Base-by-base conservation (phyloP, 169 alveolate genomes). In the Plasmodium inui region DNA sequence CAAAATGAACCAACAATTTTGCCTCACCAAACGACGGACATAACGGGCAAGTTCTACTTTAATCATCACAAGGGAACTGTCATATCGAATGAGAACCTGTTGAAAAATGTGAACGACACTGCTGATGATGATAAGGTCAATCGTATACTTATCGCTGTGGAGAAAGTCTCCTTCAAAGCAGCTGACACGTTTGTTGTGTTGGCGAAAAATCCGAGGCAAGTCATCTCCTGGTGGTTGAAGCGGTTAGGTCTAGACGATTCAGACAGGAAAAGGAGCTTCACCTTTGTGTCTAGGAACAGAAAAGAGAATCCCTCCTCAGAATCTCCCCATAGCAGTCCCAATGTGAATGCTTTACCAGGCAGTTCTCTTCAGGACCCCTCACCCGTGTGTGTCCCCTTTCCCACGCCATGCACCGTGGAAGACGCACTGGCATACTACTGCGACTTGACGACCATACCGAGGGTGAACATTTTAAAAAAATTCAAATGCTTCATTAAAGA, bases 371-470 rank as follows among this genome's bases (percentile, higher is more conserved):
- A 57, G n/a, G 76, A 89, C 22, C 53, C 17, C 34, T 4, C 44
- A 28, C 37, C 88, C 2, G 30, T 89, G 6, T 28, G 71, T 30
- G 39, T 67, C 3, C 96, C 96, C 26, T 94, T 94, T 61, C 96
- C 95, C 32, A 95, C 95, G 37, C 95, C 95, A n/a, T 95, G 95
- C 71, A 94, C 84, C 32, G 55, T 92, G 41, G 92, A 96, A 95
- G 97, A 97, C 12, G 96, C 97, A 6, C 92, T 97, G 28, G 70
- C 72, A n/a, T 94, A 73, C 53, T 97, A 95, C 83, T 96, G 96
- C 76, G 98, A 97, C 76, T 78, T 97, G 81, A 88, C 97, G 30
- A 94, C 96, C 30, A 83, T 97, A 50, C 98, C 98, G 55, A 41
- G 84, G 55, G 95, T 89, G 46, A 95, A 94, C n/a, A 83, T 72